A percentile compares a stretch with the other conserved stretches of the same genome.
These are phyloP conservation scores for Trichoderma citrinoviride DNA, from an alignment of 2,329 filamentous ascomycete genomes.

Conservation along the genomic window DNA sequence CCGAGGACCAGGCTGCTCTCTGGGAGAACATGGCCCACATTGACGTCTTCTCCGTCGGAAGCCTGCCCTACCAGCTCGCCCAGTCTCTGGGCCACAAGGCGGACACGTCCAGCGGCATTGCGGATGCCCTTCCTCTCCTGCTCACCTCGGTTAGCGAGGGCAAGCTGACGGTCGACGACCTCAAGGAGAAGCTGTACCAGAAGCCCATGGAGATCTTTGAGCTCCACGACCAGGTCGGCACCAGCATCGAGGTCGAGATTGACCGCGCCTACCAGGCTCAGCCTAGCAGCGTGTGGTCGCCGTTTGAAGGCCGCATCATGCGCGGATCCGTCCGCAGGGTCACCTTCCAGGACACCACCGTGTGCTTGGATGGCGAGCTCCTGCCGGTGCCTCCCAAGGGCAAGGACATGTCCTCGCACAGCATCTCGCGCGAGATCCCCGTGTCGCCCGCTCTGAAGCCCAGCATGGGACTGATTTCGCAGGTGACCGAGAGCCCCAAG, in stretches of 20 bases:
- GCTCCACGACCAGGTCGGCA: constrained; percentile 73
- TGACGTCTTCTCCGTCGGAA: constrained; percentile 77
- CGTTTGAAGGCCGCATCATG: constrained; percentile 67
- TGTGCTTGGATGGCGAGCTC: constrained; percentile 67
- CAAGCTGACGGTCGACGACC: constrained; percentile 69
- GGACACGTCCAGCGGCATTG: constrained; percentile 64
- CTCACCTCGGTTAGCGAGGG: constrained; percentile 74
- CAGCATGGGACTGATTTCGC: constrained; percentile 39
- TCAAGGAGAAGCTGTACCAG: constrained; percentile 68
- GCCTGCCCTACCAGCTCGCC: constrained; percentile 73
- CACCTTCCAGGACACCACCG: constrained; percentile 70
- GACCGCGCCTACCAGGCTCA: constrained; percentile 66
- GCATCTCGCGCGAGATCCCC: constrained; percentile 42
- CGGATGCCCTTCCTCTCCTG: constrained; percentile 70
- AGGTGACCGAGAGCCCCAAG: constrained; percentile 38
- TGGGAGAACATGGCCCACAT: constrained; percentile 73
- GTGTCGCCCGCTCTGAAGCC: constrained; percentile 60
- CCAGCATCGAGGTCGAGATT: constrained; percentile 71
- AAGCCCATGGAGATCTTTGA: constrained; percentile 81
- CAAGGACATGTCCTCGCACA: constrained; percentile 73
- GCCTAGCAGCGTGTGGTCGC: constrained; percentile 57
- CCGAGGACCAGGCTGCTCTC: constrained; percentile 66
- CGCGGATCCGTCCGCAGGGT: constrained; percentile 71
- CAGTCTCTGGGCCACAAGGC: constrained; percentile 51
- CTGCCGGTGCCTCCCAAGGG: constrained; percentile 58